Conservation (phyloP, 1,284 basidiomycete species). For the Papiliotrema terrestris region DNA sequence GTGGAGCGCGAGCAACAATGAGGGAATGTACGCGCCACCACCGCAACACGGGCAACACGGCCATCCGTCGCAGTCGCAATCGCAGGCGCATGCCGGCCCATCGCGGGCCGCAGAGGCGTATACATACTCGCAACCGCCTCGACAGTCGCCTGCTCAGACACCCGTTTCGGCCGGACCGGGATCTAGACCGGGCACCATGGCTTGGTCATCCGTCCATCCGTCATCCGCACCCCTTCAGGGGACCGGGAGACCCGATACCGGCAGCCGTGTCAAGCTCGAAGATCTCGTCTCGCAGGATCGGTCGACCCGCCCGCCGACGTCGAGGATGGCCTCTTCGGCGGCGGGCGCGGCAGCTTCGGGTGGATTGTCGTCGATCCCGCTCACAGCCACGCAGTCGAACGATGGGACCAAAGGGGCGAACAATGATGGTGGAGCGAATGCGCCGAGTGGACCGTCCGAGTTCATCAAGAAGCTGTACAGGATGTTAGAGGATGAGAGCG, state of each 20-base stretch:
- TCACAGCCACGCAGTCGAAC: conserved; percentile 2
- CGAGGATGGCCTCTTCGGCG: background rate
- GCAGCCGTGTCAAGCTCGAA: conserved; percentile 16
- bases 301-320: background rate
- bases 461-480: conserved; percentile 97
- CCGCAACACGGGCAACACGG: background rate
- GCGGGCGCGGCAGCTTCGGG: background rate
- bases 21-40: background rate
- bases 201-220: conserved; percentile 1
- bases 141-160: background rate
- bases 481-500: conserved; percentile 51
- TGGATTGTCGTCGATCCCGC: conserved; percentile 8
- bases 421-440: background rate
- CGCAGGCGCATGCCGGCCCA: background rate
- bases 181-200: background rate
- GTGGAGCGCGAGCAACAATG: background rate
- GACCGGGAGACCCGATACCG: background rate
- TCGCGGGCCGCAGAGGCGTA: background rate
- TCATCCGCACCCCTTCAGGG: background rate
- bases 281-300: conserved; percentile 15
- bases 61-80: background rate
- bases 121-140: background rate
- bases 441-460: conserved; percentile 54
- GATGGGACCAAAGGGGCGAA: background rate
- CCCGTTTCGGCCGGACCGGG: background rate